These are phyloP conservation scores for Rhododendron vialii DNA, from an alignment of 148 eudicot genomes.

Conservation along the genomic window DNA sequence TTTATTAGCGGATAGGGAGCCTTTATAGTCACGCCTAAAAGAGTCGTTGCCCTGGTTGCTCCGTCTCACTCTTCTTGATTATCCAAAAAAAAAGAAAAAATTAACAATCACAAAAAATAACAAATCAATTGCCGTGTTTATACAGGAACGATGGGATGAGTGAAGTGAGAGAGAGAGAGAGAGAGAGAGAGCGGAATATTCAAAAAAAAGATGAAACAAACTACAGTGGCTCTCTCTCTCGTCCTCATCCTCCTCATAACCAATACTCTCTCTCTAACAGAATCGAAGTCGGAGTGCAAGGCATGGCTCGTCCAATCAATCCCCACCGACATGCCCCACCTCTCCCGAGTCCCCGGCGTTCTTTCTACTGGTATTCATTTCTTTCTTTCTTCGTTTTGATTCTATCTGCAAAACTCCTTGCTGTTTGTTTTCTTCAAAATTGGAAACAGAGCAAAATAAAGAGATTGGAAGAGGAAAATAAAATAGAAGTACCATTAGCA, in stretches of 20 bases:
- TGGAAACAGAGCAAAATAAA: not conserved
- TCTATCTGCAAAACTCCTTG: not conserved
- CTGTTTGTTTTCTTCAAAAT: not conserved
- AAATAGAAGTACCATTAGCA: not conserved
- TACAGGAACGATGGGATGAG: not conserved
- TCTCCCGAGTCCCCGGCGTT: constrained; percentile 70
- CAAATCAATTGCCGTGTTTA: not conserved
- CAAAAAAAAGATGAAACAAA: not conserved
- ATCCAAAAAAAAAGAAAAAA: too few relatives aligned
- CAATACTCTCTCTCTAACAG: constrained; percentile 9
- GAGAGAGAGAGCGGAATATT: not conserved
- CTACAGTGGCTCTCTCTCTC: not conserved
- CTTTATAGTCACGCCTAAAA: too few relatives aligned
- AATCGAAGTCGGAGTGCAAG: constrained; percentile 43
- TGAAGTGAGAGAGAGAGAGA: not conserved
- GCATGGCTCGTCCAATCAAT: constrained; percentile 95
- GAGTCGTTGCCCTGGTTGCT: too few relatives aligned
- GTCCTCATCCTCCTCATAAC: not conserved
- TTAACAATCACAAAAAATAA: too few relatives aligned
- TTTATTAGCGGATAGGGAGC: too few relatives aligned
- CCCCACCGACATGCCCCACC: constrained; percentile 81
- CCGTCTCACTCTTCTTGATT: too few relatives aligned
- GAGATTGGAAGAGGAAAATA: not conserved
- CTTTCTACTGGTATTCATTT: constrained; percentile 62
- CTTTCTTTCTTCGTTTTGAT: not conserved